Conservation (phyloP, 1,284 basidiomycete species). For the Moniliophthora roreri region DNA sequence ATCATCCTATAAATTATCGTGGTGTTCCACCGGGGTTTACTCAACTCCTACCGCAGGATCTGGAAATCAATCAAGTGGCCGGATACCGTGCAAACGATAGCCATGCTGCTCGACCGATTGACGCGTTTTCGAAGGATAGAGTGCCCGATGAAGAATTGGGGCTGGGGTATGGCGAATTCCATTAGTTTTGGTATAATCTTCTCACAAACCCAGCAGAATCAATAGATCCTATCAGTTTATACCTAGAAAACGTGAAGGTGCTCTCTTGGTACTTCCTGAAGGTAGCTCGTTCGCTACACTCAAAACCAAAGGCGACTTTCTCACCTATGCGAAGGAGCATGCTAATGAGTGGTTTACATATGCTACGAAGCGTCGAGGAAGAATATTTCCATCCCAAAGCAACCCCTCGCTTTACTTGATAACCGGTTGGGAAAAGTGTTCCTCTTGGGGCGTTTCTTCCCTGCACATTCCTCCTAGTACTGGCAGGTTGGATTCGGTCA, state of each 20-base stretch:
- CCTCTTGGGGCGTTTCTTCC: slow-evolving; percentile 12
- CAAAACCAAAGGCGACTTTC: slow-evolving; percentile 4
- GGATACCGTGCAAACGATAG: slow-evolving; percentile 7
- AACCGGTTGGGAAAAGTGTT: slow-evolving; percentile 11
- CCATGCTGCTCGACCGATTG: slow-evolving; percentile 3
- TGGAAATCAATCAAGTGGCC: slow-evolving; percentile 14
- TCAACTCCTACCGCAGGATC: slow-evolving; percentile 7
- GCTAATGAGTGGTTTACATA: slow-evolving; percentile 12
- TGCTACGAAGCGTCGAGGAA: slow-evolving; percentile 3
- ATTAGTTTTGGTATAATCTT: no score
- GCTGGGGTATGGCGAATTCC: no score
- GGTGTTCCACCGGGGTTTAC: no score
- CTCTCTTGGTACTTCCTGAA: slow-evolving; percentile 11
- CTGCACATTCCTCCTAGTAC: no score
- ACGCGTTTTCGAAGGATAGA: no score
- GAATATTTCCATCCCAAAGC: no score
- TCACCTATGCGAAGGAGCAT: slow-evolving; percentile 6
- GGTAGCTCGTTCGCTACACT: slow-evolving; percentile 7
- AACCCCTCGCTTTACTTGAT: slow-evolving; percentile 13
- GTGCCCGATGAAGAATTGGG: no score
- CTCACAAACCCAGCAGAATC: not conserved
- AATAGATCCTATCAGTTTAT: slow-evolving; percentile 5
- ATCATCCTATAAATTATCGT: slow-evolving; percentile 19
- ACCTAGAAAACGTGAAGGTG: slow-evolving; percentile 6
- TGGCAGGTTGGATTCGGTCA: no score